A percentile compares a stretch with the other conserved stretches of the same genome.
Evolutionary conservation across 129 eudicot species (phyloP).

Genomic region (Flaveria brownii): DNA sequence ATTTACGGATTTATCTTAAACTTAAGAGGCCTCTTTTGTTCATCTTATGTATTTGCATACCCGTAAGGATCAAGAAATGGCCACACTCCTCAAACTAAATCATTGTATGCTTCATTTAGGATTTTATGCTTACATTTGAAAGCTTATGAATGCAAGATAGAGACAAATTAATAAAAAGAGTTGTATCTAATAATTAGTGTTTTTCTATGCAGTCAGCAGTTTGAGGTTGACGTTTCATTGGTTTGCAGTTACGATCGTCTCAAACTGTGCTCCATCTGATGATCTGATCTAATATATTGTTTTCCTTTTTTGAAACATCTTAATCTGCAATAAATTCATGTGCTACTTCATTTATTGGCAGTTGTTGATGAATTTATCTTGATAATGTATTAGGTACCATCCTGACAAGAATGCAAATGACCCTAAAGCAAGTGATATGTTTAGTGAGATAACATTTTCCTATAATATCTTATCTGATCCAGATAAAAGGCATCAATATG

Average conservation of each 20-base stretch:
- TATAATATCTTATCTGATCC: conserved; percentile 88
- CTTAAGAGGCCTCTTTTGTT: neutral
- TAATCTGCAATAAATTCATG: conserved; percentile 3
- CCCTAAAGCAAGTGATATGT: conserved; percentile 74
- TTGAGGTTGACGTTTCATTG: conserved; percentile 2
- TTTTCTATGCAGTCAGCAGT: neutral
- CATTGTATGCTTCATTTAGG: neutral
- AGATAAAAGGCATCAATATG: conserved; percentile 82
- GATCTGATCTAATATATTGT: conserved; percentile 2
- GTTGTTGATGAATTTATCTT: conserved; percentile 23
- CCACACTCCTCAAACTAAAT: neutral
- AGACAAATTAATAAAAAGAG: no score
- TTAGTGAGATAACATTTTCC: conserved; percentile 89
- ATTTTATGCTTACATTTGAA: neutral
- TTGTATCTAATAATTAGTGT: neutral
- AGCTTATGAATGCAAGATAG: no score
- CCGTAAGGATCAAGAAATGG: neutral
- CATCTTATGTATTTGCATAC: neutral
- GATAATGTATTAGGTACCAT: conserved; percentile 55
- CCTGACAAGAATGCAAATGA: conserved; percentile 94
- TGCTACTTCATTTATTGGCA: neutral
- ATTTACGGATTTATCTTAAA: neutral
- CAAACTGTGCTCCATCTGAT: neutral
- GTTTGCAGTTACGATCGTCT: neutral
- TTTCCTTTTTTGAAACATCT: neutral